Evolutionary conservation across 2,329 filamentous ascomycete species (phyloP).

Genomic region (Curvularia spicifera): DNA sequence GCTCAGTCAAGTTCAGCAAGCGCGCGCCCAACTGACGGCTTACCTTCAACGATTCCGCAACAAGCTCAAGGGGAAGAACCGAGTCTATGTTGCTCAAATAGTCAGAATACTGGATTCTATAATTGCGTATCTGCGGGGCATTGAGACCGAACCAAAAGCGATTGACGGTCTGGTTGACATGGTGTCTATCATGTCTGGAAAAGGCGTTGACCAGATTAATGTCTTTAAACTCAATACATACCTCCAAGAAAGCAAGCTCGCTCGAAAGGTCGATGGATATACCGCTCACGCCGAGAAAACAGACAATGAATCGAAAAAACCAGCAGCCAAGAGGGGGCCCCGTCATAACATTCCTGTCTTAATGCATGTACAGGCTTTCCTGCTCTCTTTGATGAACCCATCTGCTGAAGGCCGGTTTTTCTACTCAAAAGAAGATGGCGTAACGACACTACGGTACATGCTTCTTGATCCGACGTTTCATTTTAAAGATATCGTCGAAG

Average conservation of each 20-base stretch:
- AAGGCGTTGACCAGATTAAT: conserved; percentile 94
- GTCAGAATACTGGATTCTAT: conserved; percentile 83
- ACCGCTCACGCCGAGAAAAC: conserved; percentile 66
- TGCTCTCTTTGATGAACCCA: conserved; percentile 84
- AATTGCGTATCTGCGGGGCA: conserved; percentile 68
- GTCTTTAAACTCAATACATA: conserved; percentile 87
- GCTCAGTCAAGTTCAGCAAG: conserved; percentile 73
- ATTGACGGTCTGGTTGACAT: conserved; percentile 73
- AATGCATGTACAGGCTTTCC: conserved; percentile 70
- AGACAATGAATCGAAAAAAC: conserved; percentile 29
- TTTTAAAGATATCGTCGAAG: conserved; percentile 84
- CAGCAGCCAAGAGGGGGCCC: conserved; percentile 15
- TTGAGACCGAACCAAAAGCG: conserved; percentile 48
- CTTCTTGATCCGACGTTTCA: conserved; percentile 90
- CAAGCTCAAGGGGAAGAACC: conserved; percentile 85
- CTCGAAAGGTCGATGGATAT: conserved; percentile 94
- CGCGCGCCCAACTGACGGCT: conserved; percentile 74
- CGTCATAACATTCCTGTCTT: conserved; percentile 59
- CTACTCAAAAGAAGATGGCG: conserved; percentile 55
- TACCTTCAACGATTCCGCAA: conserved; percentile 91
- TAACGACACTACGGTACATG: conserved; percentile 77
- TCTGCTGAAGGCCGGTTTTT: conserved; percentile 71
- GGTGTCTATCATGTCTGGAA: conserved; percentile 76
- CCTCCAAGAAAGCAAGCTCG: conserved; percentile 88
- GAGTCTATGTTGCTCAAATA: conserved; percentile 88